Base-by-base conservation (phyloP, 2,329 filamentous ascomycete species). In the Thielaviopsis euricoi region DNA sequence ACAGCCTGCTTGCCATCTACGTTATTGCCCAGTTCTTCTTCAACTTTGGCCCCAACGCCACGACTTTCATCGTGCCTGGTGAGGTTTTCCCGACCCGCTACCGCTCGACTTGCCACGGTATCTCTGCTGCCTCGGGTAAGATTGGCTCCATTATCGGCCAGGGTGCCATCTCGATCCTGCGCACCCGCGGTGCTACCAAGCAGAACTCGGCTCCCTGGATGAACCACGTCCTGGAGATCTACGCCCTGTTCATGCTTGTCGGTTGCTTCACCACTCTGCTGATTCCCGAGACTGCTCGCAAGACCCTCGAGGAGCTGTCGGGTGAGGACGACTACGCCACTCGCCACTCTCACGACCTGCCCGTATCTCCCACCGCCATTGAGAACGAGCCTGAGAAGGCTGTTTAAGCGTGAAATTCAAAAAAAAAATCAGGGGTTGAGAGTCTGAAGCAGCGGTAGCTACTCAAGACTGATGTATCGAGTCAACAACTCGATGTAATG, bases 221-320 rank as follows among this genome's bases (percentile, higher is more conserved):
- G 69, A 76, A 88, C 71, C 85, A 89, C 68, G 85, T 89, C 48
- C 80, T 89, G 66, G 74, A 87, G 74, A 88, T 89, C 64, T 79
- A 77, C 66, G 83, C 85, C 6, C 74, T 87, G 26, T 89, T 90
- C 75, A 89, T 89, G 86, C 75, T 89, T 37, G 73, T 80, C 59
- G 86, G 86, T 58, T 73, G 80, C 70, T 76, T 85, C 66, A 86
- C 83, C 10, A 83, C 83, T 0, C 70, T 86, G 1, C 71, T 87
- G 59, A 86, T 88, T 60, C 83, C 83, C 7, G 86, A 88, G 74
- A 88, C 83, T 21, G 87, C 85, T 73, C 74, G 83, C 59, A 83
- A 83, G 75, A 58, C 57, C 19, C 46, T 58, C 15, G 57, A 55
- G 19, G 52, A 58, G 52, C 46, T 58, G 46, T 58, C 52, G 23